phyloP scores from a whole-genome alignment of 768 basidiomycete genomes.

The Tephrocybe sp. region DNA sequence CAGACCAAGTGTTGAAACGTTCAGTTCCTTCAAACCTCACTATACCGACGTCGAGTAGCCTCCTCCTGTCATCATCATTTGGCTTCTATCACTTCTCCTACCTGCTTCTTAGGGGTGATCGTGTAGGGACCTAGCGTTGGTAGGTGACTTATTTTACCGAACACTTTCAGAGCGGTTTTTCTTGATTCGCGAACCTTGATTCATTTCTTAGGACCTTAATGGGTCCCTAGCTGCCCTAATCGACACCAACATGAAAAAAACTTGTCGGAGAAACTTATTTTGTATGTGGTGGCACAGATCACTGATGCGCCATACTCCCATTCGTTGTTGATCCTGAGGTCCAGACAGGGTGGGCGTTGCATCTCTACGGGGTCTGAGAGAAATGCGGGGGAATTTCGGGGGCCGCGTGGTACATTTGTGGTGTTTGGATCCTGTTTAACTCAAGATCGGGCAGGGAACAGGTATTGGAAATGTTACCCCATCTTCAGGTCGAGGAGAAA shows the following conservation, averaged over 20 bases:
- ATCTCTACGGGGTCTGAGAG: conserved; percentile 2
- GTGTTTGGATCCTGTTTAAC: conserved; percentile 1
- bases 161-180: no score
- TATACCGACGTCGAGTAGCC: no score
- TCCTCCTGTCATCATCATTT: no score
- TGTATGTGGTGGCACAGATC: neutral
- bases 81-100: no score
- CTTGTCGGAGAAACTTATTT: conserved; percentile 5
- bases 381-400: conserved; percentile 19
- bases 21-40: no score
- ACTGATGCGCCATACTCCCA: conserved; percentile 8
- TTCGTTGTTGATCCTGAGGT: neutral
- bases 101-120: no score
- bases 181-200: no score
- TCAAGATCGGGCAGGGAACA: conserved; percentile 9
- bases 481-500: conserved; percentile 24
- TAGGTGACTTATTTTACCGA: no score
- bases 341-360: neutral
- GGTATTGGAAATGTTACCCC: conserved; percentile 13
- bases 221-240: neutral
- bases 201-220: neutral
- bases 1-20: no score
- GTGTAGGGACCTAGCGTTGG: no score
- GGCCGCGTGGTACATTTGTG: conserved; percentile 14
- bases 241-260: neutral